Evolutionary conservation across 2,329 filamentous ascomycete species (phyloP).

Genomic region (Aspergillus ruber): DNA sequence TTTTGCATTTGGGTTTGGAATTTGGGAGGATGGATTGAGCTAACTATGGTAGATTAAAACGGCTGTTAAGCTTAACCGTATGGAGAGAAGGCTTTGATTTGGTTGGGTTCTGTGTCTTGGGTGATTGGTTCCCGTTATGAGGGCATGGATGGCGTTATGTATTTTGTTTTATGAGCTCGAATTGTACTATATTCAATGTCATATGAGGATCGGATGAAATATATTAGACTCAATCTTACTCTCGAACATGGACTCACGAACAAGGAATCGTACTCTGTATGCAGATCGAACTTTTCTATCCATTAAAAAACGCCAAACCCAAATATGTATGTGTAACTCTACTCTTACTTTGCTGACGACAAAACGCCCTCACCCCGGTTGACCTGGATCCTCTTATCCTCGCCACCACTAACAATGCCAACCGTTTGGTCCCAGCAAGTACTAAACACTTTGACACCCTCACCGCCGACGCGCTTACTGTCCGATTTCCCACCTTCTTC

Average conservation of each 20-base stretch:
- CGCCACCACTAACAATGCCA: conserved; percentile 84
- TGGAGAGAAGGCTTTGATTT: conserved; percentile 45
- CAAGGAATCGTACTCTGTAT: conserved; percentile 3
- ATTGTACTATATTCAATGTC: conserved; percentile 11
- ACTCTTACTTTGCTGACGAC: conserved; percentile 22
- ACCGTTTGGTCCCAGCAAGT: conserved; percentile 79
- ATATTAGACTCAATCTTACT: background rate
- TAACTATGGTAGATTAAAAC: conserved; percentile 47
- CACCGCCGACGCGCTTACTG: conserved; percentile 59
- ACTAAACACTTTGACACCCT: conserved; percentile 83
- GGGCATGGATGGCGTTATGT: conserved; percentile 16
- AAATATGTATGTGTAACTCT: conserved; percentile 20
- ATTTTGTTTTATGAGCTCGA: conserved; percentile 5
- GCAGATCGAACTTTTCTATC: conserved; percentile 19
- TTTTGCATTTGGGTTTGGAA: conserved; percentile 1
- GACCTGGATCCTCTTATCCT: conserved; percentile 92
- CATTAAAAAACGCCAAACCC: conserved; percentile 22
- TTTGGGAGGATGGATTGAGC: too few species aligned
- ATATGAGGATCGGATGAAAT: background rate
- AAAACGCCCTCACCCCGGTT: conserved; percentile 59
- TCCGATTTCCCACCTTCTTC: conserved; percentile 57
- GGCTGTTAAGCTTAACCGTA: conserved; percentile 52
- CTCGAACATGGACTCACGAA: background rate
- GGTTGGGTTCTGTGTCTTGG: conserved; percentile 10
- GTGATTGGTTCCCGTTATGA: conserved; percentile 7